phyloP scores from a whole-genome alignment of 768 basidiomycete species.

The Mycena alexandri region DNA sequence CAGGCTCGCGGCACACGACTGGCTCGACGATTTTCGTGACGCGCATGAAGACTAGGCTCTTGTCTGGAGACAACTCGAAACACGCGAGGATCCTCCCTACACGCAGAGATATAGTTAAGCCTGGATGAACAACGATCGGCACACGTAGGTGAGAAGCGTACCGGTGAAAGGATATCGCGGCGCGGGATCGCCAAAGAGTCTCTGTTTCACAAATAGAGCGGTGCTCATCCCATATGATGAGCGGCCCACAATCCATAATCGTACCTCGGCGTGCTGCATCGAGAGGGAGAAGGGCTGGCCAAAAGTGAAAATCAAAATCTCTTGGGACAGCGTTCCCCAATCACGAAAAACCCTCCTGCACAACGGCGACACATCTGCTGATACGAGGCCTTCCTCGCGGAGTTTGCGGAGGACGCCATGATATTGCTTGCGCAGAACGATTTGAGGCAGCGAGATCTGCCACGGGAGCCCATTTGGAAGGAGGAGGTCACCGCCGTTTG shows the following conservation, averaged over 20 bases:
- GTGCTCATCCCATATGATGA: neutral
- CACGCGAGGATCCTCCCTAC: slow-evolving; percentile 19
- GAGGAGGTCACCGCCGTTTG: slow-evolving; percentile 16
- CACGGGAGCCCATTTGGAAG: slow-evolving; percentile 23
- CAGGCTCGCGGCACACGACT: neutral
- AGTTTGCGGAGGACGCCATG: slow-evolving; percentile 9
- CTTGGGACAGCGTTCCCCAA: neutral
- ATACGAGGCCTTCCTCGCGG: slow-evolving; percentile 1
- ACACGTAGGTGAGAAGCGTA: neutral
- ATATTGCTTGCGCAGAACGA: neutral
- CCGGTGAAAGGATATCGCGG: slow-evolving; percentile 19
- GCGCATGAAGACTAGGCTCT: neutral
- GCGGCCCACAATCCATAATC: slow-evolving; percentile 14
- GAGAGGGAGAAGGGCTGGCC: slow-evolving; percentile 8
- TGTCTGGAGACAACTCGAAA: slow-evolving; percentile 15
- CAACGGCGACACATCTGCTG: neutral
- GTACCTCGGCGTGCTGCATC: slow-evolving; percentile 5
- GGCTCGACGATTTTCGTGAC: slow-evolving; percentile 13
- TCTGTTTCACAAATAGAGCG: neutral
- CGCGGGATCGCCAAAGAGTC: slow-evolving; percentile 6
- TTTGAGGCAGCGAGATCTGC: slow-evolving; percentile 22
- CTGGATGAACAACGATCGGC: neutral
- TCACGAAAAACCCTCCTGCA: neutral
- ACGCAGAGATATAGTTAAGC: neutral
- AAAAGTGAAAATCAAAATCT: slow-evolving; percentile 11